These are phyloP conservation scores for Xanthoconium stramineum DNA, from an alignment of 768 basidiomycete species.

Conservation along the genomic window DNA sequence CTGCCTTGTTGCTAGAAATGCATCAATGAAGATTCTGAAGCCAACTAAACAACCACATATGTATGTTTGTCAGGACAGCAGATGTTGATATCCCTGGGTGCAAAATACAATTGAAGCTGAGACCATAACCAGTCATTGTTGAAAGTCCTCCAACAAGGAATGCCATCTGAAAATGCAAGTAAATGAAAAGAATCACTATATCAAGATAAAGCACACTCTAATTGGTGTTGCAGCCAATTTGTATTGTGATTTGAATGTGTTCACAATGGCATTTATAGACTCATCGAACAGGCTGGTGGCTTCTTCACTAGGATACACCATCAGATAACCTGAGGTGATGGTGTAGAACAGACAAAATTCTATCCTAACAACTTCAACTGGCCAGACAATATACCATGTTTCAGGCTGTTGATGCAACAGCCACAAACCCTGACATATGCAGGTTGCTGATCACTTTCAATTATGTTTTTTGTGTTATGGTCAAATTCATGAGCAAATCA, in stretches of 20 bases:
- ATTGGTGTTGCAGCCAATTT: neutral
- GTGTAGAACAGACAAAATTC: neutral
- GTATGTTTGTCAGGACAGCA: neutral
- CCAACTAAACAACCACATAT: neutral
- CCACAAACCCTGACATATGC: neutral
- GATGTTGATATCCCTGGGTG: neutral
- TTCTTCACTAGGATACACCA: conserved; percentile 1
- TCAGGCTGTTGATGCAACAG: neutral
- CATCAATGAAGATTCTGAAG: neutral
- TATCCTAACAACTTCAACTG: conserved; percentile 12
- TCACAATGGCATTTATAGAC: conserved; percentile 2
- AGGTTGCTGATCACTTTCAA: neutral
- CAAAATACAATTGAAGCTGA: conserved; percentile 9
- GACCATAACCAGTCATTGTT: conserved; percentile 5
- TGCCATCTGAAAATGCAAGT: neutral
- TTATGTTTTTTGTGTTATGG: neutral
- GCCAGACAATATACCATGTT: neutral
- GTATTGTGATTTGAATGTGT: conserved; percentile 5
- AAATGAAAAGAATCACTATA: neutral
- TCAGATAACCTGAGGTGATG: neutral
- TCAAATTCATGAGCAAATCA: neutral
- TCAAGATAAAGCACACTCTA: neutral
- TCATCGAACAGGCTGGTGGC: conserved; percentile 6
- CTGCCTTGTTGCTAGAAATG: conserved; percentile 1
- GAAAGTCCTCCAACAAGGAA: conserved; percentile 12